Evolutionary conservation across 31 red algal species (phyloP), one percentile per base, ranked within the genome.

Genomic region (Porphyra umbilicalis): DNA sequence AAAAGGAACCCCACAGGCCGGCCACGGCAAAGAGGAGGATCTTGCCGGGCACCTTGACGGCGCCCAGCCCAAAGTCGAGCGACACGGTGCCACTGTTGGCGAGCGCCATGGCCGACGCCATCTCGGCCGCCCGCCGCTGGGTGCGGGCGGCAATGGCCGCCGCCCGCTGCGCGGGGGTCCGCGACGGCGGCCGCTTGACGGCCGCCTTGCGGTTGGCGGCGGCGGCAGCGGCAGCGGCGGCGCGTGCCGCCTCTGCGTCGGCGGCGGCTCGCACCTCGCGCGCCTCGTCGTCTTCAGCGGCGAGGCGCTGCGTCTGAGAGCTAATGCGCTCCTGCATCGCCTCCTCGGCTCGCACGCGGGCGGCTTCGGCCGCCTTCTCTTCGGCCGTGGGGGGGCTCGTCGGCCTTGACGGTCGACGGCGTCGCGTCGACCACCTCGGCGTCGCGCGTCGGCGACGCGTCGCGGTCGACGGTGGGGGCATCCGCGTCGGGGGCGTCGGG

Each of bases 1-100:
- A 32, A 35, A 89, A 89, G 15, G 86, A 85, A 29, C 86, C 86
- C 81, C 83, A 85, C 29, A 89, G 76, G 35, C 85, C 67, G 10
- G 86, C 74, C 4, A 89, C 82, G 6, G 39, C 85, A 29, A 83
- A 85, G 29, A 83, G 71, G 31, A 89, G 38, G 20, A 89, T 34
- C 35, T 83, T 82, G 31, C 86, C 90, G 68, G 80, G 85, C 14
- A 84, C 38, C 35, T n/a, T 30, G 25, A 85, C 15, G 25, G 18
- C 25, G 2, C 4, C 6, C 0, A 18, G 25, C 10, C 57, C 57
- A 71, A 71, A n/a, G 57, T 71, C 30, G 57, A 71, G 57, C 0
- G 57, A n/a, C 25, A 71, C 57, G 14, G 57, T 2, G 57, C 57
- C 14, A 8, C 25, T 29, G 0, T 18, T 29, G 30, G 57, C 57